These are phyloP conservation scores for Saprolegnia parasitica DNA, from an alignment of 352 stramenopile species.

Conservation along the genomic window DNA sequence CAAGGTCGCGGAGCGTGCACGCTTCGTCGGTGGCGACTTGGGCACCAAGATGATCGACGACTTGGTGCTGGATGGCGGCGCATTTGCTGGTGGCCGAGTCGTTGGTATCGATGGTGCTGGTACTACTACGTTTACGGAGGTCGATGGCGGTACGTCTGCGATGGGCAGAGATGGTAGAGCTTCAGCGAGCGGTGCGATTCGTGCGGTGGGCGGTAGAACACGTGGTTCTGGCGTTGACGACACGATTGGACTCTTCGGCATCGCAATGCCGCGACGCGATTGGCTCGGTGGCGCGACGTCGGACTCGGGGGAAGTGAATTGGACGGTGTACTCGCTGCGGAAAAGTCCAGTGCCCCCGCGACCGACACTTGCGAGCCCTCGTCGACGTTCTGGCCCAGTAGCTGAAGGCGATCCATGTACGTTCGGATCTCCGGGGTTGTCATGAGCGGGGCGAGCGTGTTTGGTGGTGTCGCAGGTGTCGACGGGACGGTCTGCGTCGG, in stretches of 20 bases:
- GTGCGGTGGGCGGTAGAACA: too few relatives aligned
- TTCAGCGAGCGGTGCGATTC: neutral
- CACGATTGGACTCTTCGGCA: too few relatives aligned
- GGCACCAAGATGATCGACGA: neutral
- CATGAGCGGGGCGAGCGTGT: neutral
- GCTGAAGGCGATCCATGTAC: conserved; percentile 1
- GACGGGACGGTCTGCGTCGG: neutral
- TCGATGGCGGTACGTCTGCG: neutral
- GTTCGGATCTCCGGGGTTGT: neutral
- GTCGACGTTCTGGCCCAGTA: neutral
- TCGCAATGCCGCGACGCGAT: too few relatives aligned
- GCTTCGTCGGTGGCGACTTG: conserved; percentile 15
- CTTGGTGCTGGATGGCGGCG: neutral
- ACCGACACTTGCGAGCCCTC: neutral
- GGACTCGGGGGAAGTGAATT: too few relatives aligned
- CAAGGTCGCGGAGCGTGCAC: neutral
- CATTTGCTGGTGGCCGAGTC: conserved; percentile 20
- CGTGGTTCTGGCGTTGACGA: too few relatives aligned
- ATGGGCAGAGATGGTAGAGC: neutral
- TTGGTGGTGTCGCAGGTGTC: conserved; percentile 8
- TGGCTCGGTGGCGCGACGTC: too few relatives aligned
- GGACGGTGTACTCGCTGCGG: neutral
- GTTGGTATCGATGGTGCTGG: conserved; percentile 5
- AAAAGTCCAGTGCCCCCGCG: neutral
- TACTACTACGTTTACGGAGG: neutral